Evolutionary conservation across 352 stramenopile genomes (phyloP), one percentile per base, ranked within the genome.

Genomic region (Phytophthora pini): DNA sequence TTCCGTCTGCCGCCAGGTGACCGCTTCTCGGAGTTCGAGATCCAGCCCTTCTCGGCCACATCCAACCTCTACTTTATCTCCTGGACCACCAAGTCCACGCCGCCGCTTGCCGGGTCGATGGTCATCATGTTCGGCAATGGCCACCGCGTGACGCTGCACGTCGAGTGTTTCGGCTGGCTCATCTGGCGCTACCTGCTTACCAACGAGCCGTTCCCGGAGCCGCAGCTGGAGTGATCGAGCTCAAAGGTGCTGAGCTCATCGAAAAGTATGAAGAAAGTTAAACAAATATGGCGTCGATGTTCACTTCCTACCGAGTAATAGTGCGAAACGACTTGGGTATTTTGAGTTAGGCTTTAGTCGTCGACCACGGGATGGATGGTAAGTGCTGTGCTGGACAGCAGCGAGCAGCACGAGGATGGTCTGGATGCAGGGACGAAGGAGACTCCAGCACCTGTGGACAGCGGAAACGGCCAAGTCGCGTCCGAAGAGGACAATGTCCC

Each of bases 41-140:
- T 94, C 46, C 74, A 87, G 63, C 84, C 86, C 17, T 94, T 94
- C 57, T 89, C 86, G 6, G 54, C 74, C 0, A 79, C 72, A 6
- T 92, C 82, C 2, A 94, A 89, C 20, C 66, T 94, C 15, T 94
- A 92, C 67, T 94, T 92, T 54, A 88, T 94, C 60, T 82, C 85
- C 56, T 94, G 86, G 86, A 91, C 80, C 26, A 94, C 86, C 62
- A 94, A 94, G 64, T 94, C 86, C 26, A 80, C 75, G 20, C 86
- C 86, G 32, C 76, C 83, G 47, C 67, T 94, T 20, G 73, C 78
- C 2, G 86, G 86, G 3, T 90, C 82, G 4, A 94, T 94, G 71
- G 84, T 92, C 24, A 94, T 94, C 62, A 88, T 94, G 83, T 94
- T 94, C 56, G 86, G 86, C 56, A 84, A 90, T 49, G 82, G 86